Base-by-base conservation (phyloP, 2,329 filamentous ascomycete genomes). In the Cladosporium phlei region DNA sequence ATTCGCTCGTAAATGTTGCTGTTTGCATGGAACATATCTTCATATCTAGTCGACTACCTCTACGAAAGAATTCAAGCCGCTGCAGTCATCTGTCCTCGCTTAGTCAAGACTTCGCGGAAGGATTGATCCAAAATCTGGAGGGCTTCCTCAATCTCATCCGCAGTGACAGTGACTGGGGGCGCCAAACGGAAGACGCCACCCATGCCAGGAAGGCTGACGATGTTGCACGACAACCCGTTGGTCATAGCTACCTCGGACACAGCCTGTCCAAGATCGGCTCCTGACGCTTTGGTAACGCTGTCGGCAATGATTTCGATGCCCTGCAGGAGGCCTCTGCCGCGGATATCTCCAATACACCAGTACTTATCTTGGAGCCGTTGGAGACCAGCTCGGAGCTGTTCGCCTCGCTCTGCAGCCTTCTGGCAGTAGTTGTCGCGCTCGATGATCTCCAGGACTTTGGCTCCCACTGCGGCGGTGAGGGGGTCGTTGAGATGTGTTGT, bases 121-220 rank as follows among this genome's bases (percentile, higher is more conserved):
- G 77, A 75, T 54, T 74, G 64, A 54, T 83, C 79, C 51, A 83
- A 64, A 35, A 83, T 75, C 2, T 48, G 53, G 44, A 83, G 54
- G 0, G 76, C 79, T 35, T 72, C 64, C 11, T 73, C 66, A 25
- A 55, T 46, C 49, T 58, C 52, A 6, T 56, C 47, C 4, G 38
- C 49, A 14, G 48, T 52, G 8, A 58, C 48, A 14, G 51, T 59
- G 14, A 59, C 39, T 9, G 51, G 52, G 11, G 52, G 55, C 10
- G 55, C 53, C 19, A 59, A 11, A 3, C 55, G 30, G 25, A 57
- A 59, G 3, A 56, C 53, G 4, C 55, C 55, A 12, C 55, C 48
- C 50, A 58, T 50, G 5, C 50, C 48, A 2, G 54, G 51, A 2
- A 58, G 30, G 24, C 50, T 57, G 4, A 54, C 52, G 8, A 59